phyloP scores from a whole-genome alignment of 345 rosid genomes.

The Geranium rotundifolium region DNA sequence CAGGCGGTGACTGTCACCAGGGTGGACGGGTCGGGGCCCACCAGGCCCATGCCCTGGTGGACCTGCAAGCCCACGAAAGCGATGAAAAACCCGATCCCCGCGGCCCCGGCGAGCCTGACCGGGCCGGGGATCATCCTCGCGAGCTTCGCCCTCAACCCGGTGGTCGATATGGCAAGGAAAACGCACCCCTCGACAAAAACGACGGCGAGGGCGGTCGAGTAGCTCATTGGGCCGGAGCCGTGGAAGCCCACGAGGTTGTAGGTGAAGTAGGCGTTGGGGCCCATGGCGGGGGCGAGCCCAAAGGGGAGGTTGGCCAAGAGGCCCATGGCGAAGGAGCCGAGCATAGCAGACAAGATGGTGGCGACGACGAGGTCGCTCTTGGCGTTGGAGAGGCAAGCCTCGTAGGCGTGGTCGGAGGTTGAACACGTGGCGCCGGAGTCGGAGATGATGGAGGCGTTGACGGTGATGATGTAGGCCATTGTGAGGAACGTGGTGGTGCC shows the following conservation, averaged over 20 bases:
- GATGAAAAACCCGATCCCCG: conserved; percentile 72
- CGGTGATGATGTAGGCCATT: conserved; percentile 84
- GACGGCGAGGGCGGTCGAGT: conserved; percentile 58
- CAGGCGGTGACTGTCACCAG: conserved; percentile 63
- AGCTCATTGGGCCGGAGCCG: conserved; percentile 66
- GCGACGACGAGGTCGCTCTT: conserved; percentile 73
- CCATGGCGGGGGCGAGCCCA: conserved; percentile 88
- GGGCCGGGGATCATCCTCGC: conserved; percentile 61
- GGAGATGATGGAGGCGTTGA: conserved; percentile 68
- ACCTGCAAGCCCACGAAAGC: conserved; percentile 74
- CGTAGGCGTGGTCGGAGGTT: conserved; percentile 53
- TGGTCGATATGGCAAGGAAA: conserved; percentile 40
- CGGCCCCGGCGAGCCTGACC: conserved; percentile 56
- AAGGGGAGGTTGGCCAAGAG: conserved; percentile 67
- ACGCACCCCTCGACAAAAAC: conserved; percentile 56
- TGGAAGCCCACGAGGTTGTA: conserved; percentile 76
- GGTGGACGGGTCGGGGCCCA: conserved; percentile 69
- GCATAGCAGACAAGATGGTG: conserved; percentile 60
- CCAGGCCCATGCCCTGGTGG: conserved; percentile 72
- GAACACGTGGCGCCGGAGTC: conserved; percentile 83
- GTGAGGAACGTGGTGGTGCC: conserved; percentile 91
- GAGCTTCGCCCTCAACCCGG: conserved; percentile 55
- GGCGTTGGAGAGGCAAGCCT: conserved; percentile 44
- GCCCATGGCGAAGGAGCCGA: conserved; percentile 78
- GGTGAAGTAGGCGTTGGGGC: conserved; percentile 67